A percentile compares a stretch with the other conserved stretches of the same genome.
Conservation (phyloP, 805 yeast genomes). For the Suhomyces xylopsoci region DNA sequence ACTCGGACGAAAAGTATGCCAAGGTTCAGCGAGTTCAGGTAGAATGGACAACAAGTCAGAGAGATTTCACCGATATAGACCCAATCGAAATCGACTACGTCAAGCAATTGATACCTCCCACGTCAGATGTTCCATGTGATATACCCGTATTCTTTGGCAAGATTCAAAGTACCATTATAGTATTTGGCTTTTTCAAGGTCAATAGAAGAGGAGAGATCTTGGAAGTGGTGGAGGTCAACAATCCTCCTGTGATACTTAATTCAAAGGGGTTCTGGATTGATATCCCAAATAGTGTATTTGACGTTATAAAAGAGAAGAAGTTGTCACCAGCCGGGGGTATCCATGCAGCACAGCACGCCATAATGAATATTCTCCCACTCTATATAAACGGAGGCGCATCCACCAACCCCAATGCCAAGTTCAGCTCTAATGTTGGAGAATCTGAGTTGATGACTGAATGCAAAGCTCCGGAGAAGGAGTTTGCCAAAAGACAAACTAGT, state of each 20-base stretch:
- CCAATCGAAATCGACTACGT: constrained; percentile 70
- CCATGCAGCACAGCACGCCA: constrained; percentile 94
- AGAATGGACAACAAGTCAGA: constrained; percentile 88
- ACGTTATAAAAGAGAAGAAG: constrained; percentile 51
- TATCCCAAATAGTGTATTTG: constrained; percentile 64
- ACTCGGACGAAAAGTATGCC: constrained; percentile 75
- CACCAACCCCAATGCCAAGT: constrained; percentile 31
- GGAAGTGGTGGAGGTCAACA: constrained; percentile 89
- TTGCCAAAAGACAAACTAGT: constrained; percentile 67
- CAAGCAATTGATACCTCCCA: constrained; percentile 49
- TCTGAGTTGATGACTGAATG: constrained; percentile 86
- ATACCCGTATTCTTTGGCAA: constrained; percentile 75
- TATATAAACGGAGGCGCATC: constrained; percentile 69
- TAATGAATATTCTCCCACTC: constrained; percentile 74
- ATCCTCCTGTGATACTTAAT: constrained; percentile 69
- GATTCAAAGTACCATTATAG: constrained; percentile 67
- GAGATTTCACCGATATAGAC: constrained; percentile 93
- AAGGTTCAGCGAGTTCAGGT: constrained; percentile 86
- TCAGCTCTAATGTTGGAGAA: constrained; percentile 29
- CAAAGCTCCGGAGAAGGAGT: constrained; percentile 96
- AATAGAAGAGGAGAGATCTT: constrained; percentile 74
- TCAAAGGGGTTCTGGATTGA: constrained; percentile 94
- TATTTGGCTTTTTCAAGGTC: constrained; percentile 90
- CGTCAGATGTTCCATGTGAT: constrained; percentile 26
- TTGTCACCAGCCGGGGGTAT: constrained; percentile 83